Conservation (phyloP, 805 yeast species). For the Schwanniomyces yamadae region DNA sequence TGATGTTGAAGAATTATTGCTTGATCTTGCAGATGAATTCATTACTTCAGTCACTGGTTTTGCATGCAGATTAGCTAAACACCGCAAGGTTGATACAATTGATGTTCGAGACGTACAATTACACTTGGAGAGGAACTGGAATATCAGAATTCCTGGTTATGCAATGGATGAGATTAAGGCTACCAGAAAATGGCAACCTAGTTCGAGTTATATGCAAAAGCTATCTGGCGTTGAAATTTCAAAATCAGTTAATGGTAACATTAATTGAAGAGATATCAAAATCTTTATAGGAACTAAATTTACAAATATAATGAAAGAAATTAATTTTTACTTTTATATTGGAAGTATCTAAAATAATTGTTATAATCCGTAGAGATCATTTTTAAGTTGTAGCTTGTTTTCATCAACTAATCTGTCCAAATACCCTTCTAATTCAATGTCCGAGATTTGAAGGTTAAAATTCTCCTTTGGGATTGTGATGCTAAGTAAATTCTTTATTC, state of each 20-base stretch:
- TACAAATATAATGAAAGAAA: too few species aligned
- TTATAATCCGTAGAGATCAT: constrained; percentile 33
- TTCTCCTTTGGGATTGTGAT: constrained; percentile 56
- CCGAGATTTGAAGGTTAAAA: constrained; percentile 30
- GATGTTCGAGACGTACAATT: constrained; percentile 90
- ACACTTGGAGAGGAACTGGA: constrained; percentile 92
- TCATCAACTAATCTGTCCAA: constrained; percentile 44
- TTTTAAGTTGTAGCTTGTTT: constrained; percentile 33
- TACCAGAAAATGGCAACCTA: constrained; percentile 70
- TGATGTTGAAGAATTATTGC: constrained; percentile 85
- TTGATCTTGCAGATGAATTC: constrained; percentile 95
- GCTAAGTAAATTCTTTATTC: constrained; percentile 53
- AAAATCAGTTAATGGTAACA: constrained; percentile 56
- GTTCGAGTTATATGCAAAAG: constrained; percentile 61
- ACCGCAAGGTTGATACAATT: constrained; percentile 80
- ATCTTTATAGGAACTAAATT: too few species aligned
- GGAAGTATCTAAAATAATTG: too few species aligned
- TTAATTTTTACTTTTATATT: too few species aligned
- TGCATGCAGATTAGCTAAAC: constrained; percentile 94
- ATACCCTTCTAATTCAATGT: constrained; percentile 43
- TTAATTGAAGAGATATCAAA: too few species aligned
- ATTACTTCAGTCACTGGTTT: constrained; percentile 87
- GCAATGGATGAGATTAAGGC: constrained; percentile 86
- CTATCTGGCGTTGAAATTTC: constrained; percentile 66
- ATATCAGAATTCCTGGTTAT: constrained; percentile 90